A percentile compares a stretch with the other conserved stretches of the same genome.
Evolutionary conservation across 208 protist genomes (phyloP).

Genomic region (Angomonas ambiguus): DNA sequence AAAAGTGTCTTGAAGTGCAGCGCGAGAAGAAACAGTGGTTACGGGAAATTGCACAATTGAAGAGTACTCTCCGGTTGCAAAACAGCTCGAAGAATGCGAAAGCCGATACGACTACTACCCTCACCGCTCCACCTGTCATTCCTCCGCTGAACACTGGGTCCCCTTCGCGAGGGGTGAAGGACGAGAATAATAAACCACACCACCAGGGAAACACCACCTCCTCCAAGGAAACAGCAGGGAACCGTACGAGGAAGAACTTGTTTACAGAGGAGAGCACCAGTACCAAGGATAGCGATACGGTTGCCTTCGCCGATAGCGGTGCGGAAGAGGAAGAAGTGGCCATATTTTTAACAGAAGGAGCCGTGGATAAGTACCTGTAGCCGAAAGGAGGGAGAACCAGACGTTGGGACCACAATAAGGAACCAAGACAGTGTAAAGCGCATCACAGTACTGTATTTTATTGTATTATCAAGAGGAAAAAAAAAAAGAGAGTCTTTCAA

Average conservation of each 20-base stretch:
- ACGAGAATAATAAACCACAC: too few relatives aligned
- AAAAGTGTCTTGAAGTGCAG: neutral
- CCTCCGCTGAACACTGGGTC: too few relatives aligned
- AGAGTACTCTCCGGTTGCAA: neutral
- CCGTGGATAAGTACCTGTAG: conserved; percentile 2
- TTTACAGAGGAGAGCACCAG: neutral
- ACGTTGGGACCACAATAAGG: neutral
- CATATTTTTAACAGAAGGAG: neutral
- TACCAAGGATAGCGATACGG: neutral
- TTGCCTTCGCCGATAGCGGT: neutral
- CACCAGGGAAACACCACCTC: neutral
- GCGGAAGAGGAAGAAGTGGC: neutral
- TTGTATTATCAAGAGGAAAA: conserved; percentile 9
- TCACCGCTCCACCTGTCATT: too few relatives aligned
- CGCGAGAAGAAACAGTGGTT: neutral
- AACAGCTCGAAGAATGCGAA: neutral
- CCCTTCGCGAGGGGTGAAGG: too few relatives aligned
- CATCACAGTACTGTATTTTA: conserved; percentile 6
- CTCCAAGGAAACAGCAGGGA: neutral
- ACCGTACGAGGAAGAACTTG: neutral
- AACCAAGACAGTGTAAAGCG: too few relatives aligned
- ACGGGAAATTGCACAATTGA: neutral
- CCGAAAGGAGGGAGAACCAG: neutral
- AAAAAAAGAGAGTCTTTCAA: neutral
- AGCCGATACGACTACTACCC: neutral